Evolutionary conservation across 441 rosid species (phyloP).

Genomic region (Bocquillonia castaneifolia): DNA sequence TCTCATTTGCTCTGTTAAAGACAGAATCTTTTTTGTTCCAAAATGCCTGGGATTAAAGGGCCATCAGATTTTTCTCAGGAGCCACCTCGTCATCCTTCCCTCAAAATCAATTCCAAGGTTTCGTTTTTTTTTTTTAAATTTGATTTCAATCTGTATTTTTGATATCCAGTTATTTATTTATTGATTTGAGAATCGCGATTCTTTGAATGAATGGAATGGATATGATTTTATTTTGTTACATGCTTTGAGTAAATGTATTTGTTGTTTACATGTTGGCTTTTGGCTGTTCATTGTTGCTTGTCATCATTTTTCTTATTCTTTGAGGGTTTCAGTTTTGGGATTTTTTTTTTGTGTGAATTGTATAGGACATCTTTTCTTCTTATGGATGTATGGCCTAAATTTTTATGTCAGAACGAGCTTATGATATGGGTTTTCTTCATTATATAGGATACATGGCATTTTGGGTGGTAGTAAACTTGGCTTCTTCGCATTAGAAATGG

Average conservation of each 20-base stretch:
- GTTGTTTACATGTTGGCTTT: not conserved
- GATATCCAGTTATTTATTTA: not conserved
- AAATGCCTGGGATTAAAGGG: slow-evolving; percentile 75
- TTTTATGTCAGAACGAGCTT: too few relatives aligned
- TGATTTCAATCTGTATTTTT: not conserved
- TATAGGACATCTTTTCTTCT: not conserved
- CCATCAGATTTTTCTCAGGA: slow-evolving; percentile 76
- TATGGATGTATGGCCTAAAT: not conserved
- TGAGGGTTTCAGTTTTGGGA: not conserved
- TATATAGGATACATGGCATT: not conserved
- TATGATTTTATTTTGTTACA: not conserved
- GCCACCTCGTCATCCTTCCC: slow-evolving; percentile 73
- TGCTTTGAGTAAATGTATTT: not conserved
- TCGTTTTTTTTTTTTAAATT: not conserved
- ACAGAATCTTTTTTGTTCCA: not conserved
- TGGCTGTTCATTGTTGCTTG: not conserved
- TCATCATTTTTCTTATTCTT: not conserved
- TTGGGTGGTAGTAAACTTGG: not conserved
- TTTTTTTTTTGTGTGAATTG: not conserved
- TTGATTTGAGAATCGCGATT: not conserved
- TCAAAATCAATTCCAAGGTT: slow-evolving; percentile 72
- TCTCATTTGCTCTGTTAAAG: not conserved
- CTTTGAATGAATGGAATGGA: not conserved
- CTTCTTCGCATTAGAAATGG: not conserved
- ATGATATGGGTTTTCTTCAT: not conserved